phyloP scores from a whole-genome alignment of 2,329 filamentous ascomycete species.

The Epichloe bromicola region DNA sequence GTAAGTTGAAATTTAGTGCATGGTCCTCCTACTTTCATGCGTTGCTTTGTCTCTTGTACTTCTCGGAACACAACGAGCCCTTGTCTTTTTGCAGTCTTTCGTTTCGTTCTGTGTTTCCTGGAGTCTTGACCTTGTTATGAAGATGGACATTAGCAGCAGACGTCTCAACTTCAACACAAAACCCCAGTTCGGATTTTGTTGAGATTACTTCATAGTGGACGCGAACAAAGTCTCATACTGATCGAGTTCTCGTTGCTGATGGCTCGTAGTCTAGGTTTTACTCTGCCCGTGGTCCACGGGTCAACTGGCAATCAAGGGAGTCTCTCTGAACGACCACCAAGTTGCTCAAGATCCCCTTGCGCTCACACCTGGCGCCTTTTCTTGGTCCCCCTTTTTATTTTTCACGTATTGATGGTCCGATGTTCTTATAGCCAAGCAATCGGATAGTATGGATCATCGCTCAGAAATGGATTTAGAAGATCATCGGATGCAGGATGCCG shows the following conservation, averaged over 20 bases:
- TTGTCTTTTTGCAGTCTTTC: too few species aligned
- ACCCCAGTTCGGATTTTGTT: not conserved
- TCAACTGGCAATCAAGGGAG: not conserved
- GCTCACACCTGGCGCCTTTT: not conserved
- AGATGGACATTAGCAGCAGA: too few species aligned
- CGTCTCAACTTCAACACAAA: too few species aligned
- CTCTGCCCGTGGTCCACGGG: not conserved
- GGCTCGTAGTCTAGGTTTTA: not conserved
- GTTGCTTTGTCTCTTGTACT: too few species aligned
- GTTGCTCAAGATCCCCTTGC: not conserved
- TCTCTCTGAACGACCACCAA: not conserved
- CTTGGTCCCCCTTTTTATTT: not conserved
- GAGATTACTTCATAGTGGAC: not conserved
- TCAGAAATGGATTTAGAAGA: slow-evolving; percentile 30
- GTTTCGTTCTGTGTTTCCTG: not conserved
- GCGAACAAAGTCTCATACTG: not conserved
- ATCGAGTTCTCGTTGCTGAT: not conserved
- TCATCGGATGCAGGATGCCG: slow-evolving; percentile 29
- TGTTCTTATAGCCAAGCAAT: not conserved
- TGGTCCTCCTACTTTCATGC: not conserved
- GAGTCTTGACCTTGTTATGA: not conserved
- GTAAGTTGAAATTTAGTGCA: not conserved
- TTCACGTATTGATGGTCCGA: not conserved
- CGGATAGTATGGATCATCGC: slow-evolving; percentile 9
- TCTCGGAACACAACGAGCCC: too few species aligned